phyloP scores from a whole-genome alignment of 2,329 filamentous ascomycete genomes.

The Penicillium expansum region DNA sequence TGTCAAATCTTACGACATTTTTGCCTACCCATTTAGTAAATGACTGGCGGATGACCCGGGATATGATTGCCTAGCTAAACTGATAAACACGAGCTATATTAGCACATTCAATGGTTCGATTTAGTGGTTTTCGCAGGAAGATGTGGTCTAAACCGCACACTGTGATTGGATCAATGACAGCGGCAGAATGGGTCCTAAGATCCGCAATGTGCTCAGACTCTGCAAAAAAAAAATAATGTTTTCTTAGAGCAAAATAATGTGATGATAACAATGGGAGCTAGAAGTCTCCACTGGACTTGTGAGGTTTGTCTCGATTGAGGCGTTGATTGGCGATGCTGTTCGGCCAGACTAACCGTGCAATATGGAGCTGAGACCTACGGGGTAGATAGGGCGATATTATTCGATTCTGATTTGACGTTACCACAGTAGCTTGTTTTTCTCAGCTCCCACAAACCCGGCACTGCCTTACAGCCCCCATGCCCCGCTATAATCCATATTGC shows the following conservation, averaged over 20 bases:
- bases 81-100: background rate
- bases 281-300: background rate
- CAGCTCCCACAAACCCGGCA: constrained; percentile 7
- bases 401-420: constrained; percentile 2
- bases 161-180: constrained; percentile 7
- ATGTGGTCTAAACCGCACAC: background rate
- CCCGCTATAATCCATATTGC: background rate
- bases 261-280: background rate
- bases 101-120: background rate
- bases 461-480: background rate
- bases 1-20: constrained; percentile 1
- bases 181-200: background rate
- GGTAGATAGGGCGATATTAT: background rate
- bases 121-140: background rate
- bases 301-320: no score
- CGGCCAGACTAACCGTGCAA: constrained; percentile 12
- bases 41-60: background rate
- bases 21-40: background rate
- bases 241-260: background rate
- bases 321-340: constrained; percentile 15
- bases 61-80: background rate
- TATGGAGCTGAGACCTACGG: constrained; percentile 6
- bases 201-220: constrained; percentile 1
- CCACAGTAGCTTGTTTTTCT: background rate
- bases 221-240: background rate